Conservation (phyloP, 2,329 filamentous ascomycete species). For the Fusarium luffae region DNA sequence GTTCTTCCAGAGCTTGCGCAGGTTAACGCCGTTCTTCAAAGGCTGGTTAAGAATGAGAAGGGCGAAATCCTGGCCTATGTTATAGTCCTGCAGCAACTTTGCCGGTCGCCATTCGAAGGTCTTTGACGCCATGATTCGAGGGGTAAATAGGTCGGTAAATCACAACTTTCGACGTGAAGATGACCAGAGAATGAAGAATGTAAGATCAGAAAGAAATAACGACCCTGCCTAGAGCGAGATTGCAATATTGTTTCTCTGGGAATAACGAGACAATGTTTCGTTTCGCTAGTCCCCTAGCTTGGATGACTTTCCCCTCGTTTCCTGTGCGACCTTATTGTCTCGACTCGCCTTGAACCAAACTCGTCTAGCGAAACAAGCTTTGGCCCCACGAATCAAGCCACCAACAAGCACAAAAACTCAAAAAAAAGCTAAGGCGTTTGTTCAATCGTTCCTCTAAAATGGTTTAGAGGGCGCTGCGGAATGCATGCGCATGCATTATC, state of each 20-base stretch:
- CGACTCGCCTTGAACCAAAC: conserved; percentile 6
- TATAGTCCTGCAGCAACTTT: conserved; percentile 51
- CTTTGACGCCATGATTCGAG: conserved; percentile 39
- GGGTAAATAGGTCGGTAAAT: not conserved
- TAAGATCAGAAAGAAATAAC: not conserved
- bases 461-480: conserved; percentile 20
- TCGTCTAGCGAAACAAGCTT: conserved; percentile 23
- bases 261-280: conserved; percentile 13
- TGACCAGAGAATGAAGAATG: not conserved
- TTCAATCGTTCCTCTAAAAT: not conserved
- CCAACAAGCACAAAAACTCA: conserved; percentile 10
- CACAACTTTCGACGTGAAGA: not conserved
- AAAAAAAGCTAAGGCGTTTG: conserved; percentile 10
- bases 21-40: conserved; percentile 57
- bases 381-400: conserved; percentile 19
- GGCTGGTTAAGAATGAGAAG: conserved; percentile 66
- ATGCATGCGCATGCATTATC: conserved; percentile 18
- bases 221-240: not conserved
- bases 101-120: conserved; percentile 55
- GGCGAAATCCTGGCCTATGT: conserved; percentile 53
- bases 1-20: conserved; percentile 62
- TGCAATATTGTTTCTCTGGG: conserved; percentile 2
- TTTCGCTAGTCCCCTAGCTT: conserved; percentile 6
- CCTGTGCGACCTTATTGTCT: conserved; percentile 27
- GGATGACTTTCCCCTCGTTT: conserved; percentile 30